Percentiles rank a stretch among this genome's conserved stretches.
These are phyloP conservation scores for Monilinia laxa DNA, from an alignment of 2,329 filamentous ascomycete genomes.

Conservation along the genomic window DNA sequence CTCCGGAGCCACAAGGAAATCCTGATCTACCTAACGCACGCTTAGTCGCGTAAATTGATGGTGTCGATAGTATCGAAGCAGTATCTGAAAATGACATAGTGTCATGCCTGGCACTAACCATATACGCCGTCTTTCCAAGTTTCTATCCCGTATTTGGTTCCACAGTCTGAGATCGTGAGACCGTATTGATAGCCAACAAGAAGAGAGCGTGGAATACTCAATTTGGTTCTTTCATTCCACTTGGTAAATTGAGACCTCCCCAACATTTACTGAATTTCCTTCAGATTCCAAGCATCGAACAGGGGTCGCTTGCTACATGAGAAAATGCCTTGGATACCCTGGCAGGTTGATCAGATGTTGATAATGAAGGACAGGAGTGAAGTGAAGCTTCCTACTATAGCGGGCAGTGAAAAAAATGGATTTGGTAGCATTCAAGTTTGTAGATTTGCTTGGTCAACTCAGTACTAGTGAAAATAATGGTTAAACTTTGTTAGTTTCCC, in stretches of 20 bases:
- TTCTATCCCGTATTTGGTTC: slow-evolving; percentile 8
- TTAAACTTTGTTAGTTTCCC: not conserved
- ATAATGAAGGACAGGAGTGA: not conserved
- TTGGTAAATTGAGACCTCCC: not conserved
- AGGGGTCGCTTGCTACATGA: slow-evolving; percentile 8
- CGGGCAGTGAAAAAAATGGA: not conserved
- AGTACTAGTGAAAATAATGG: not conserved
- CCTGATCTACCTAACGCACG: slow-evolving; percentile 21
- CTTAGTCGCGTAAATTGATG: slow-evolving; percentile 17
- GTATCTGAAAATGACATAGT: slow-evolving; percentile 22
- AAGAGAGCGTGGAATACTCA: slow-evolving; percentile 16
- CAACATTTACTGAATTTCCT: not conserved
- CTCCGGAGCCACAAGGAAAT: slow-evolving; percentile 24
- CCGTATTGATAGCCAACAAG: not conserved
- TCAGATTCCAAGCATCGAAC: not conserved
- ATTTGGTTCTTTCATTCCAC: not conserved
- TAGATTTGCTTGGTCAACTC: not conserved
- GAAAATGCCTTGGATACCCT: slow-evolving; percentile 1
- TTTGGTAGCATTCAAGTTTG: too few species aligned
- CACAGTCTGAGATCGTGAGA: not conserved
- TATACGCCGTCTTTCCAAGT: slow-evolving; percentile 1
- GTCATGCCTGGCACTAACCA: not conserved
- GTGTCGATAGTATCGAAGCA: slow-evolving; percentile 17
- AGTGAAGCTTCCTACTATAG: not conserved
- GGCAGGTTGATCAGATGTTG: slow-evolving; percentile 7